Evolutionary conservation across 768 basidiomycete genomes (phyloP).

Genomic region (Phlebiopsis flavidoalba): DNA sequence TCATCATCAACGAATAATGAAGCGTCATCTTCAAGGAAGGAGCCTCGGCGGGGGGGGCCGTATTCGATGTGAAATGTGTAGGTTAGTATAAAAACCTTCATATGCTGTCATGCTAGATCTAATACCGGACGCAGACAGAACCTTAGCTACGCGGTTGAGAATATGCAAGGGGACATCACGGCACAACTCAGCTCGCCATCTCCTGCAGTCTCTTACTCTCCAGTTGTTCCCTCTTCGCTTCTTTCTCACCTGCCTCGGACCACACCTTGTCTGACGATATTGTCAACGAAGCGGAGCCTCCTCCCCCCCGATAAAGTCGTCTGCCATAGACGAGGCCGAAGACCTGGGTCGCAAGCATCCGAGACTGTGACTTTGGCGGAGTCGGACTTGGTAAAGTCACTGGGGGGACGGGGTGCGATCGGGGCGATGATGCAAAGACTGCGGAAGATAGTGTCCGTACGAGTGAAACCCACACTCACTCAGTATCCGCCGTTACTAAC

Average conservation of each 20-base stretch:
- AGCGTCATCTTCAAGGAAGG: not conserved
- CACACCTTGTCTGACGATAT: not conserved
- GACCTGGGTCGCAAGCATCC: constrained; percentile 27
- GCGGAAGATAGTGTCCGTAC: too few relatives aligned
- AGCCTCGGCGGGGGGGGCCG: constrained; percentile 50
- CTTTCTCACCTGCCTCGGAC: constrained; percentile 35
- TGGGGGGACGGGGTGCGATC: constrained; percentile 4
- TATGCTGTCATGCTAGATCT: not conserved
- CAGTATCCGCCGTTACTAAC: not conserved
- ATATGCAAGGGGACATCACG: constrained; percentile 81
- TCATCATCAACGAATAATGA: constrained; percentile 31
- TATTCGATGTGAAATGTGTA: constrained; percentile 91
- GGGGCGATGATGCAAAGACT: constrained; percentile 35
- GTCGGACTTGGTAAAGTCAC: constrained; percentile 16
- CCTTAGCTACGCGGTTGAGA: constrained; percentile 86
- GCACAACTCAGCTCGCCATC: constrained; percentile 71
- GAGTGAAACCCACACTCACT: not conserved
- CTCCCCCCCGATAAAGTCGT: not conserved
- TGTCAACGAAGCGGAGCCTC: constrained; percentile 1
- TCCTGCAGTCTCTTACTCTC: constrained; percentile 31
- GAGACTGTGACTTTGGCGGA: constrained; percentile 49
- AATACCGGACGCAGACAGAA: constrained; percentile 51
- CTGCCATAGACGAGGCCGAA: constrained; percentile 17
- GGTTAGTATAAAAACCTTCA: constrained; percentile 36
- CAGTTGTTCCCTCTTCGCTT: constrained; percentile 38